Conservation (phyloP, 192 early-diverging fungal genomes). For the Geosiphon pyriformis region DNA sequence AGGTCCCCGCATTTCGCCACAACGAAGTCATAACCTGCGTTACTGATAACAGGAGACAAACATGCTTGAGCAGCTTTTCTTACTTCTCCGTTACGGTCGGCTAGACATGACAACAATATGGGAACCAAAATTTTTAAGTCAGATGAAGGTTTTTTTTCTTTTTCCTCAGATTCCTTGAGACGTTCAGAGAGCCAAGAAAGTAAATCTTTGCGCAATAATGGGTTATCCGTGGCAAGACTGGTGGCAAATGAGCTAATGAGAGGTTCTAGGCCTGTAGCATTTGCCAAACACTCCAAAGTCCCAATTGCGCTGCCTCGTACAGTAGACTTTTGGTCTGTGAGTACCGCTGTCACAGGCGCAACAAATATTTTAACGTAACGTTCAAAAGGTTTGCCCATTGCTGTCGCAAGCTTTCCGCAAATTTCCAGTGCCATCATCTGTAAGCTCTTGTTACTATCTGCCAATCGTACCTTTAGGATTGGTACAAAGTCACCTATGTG, state of each 20-base stretch:
- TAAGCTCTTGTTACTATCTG: slow-evolving; percentile 90
- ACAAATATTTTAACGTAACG: slow-evolving; percentile 65
- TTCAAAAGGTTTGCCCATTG: slow-evolving; percentile 86
- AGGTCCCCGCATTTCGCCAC: slow-evolving; percentile 69
- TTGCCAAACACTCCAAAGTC: slow-evolving; percentile 65
- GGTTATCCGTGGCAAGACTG: slow-evolving; percentile 73
- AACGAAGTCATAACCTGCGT: slow-evolving; percentile 68
- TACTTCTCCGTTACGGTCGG: slow-evolving; percentile 86
- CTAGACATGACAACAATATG: slow-evolving; percentile 73
- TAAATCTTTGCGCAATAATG: slow-evolving; percentile 82
- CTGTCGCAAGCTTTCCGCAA: slow-evolving; percentile 63
- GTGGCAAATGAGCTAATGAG: slow-evolving; percentile 59
- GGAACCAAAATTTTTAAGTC: slow-evolving; percentile 63
- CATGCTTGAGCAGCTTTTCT: slow-evolving; percentile 77
- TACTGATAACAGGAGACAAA: slow-evolving; percentile 59
- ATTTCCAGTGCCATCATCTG: slow-evolving; percentile 77
- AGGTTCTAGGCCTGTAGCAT: slow-evolving; percentile 65
- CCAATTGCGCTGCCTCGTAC: slow-evolving; percentile 72
- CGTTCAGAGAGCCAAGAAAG: slow-evolving; percentile 73
- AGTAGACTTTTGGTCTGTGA: slow-evolving; percentile 89
- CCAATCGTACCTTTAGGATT: slow-evolving; percentile 77
- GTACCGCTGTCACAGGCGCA: slow-evolving; percentile 59
- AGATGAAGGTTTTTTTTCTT: slow-evolving; percentile 36
- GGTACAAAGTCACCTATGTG: slow-evolving; percentile 62
- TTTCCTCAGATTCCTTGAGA: slow-evolving; percentile 42